These are phyloP conservation scores for Sinapis alba DNA, from an alignment of 441 rosid species.

Conservation along the genomic window DNA sequence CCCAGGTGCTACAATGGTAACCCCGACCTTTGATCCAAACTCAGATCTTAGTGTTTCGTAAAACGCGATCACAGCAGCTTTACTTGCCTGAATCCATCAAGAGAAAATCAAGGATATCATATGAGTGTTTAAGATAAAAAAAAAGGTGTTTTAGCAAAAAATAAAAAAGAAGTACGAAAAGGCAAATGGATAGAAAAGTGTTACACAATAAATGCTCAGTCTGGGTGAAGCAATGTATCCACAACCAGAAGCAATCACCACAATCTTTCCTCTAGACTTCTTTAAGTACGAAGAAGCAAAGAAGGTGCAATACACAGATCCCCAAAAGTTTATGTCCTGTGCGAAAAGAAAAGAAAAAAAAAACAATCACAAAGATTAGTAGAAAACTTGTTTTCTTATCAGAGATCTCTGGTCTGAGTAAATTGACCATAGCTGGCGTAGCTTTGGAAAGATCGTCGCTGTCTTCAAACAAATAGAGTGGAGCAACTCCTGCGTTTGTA, in stretches of 20 bases:
- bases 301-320: slow-evolving; percentile 44
- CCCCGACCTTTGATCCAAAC: slow-evolving; percentile 46
- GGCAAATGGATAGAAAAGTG: background rate
- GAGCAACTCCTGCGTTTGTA: slow-evolving; percentile 48
- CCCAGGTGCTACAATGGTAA: slow-evolving; percentile 62
- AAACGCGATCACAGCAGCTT: slow-evolving; percentile 57
- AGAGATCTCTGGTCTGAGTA: slow-evolving; percentile 3
- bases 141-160: too few species aligned
- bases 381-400: background rate
- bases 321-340: slow-evolving; percentile 54
- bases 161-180: background rate
- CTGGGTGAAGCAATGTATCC: slow-evolving; percentile 42
- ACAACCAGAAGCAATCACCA: slow-evolving; percentile 44
- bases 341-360: background rate
- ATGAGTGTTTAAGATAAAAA: background rate
- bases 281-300: slow-evolving; percentile 45
- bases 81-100: slow-evolving; percentile 49
- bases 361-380: background rate
- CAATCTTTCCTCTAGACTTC: slow-evolving; percentile 45
- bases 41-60: slow-evolving; percentile 47
- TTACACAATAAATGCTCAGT: slow-evolving; percentile 47
- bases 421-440: slow-evolving; percentile 39
- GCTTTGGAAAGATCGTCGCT: slow-evolving; percentile 42
- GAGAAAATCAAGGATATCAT: background rate
- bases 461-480: slow-evolving; percentile 40